Conservation (phyloP, 495 filamentous ascomycete genomes). For the Pyronema domesticum region DNA sequence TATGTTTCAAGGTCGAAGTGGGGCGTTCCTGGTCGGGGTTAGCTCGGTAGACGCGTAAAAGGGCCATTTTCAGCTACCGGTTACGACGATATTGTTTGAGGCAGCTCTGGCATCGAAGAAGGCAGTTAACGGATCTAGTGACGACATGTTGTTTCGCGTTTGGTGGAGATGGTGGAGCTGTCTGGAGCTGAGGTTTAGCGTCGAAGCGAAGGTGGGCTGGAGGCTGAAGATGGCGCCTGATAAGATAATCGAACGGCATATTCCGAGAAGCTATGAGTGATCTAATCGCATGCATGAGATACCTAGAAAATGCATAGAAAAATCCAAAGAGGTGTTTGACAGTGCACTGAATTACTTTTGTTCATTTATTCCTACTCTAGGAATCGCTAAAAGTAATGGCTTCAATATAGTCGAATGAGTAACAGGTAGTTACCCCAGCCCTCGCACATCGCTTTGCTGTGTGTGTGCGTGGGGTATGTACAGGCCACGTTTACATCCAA, state of each 20-base stretch:
- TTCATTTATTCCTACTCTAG: no score
- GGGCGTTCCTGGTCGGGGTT: constrained; percentile 41
- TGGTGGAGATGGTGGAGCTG: background rate
- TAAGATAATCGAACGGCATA: background rate
- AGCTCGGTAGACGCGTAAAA: background rate
- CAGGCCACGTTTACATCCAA: no score
- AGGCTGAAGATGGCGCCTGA: background rate
- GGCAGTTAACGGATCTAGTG: background rate
- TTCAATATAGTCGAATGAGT: no score
- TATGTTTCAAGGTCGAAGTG: constrained; percentile 90
- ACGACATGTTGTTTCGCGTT: background rate
- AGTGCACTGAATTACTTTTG: no score
- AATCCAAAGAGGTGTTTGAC: no score
- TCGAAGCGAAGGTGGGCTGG: background rate
- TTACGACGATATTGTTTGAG: background rate
- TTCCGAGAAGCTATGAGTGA: no score
- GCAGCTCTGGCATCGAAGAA: background rate
- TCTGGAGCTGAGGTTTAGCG: background rate
- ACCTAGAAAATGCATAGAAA: no score
- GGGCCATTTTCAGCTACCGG: background rate
- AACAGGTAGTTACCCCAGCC: no score
- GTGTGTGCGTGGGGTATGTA: no score
- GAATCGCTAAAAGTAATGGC: no score
- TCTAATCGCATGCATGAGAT: no score
- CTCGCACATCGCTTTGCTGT: no score